Percentiles rank a stretch among this genome's conserved stretches.
Evolutionary conservation across 345 rosid genomes (phyloP).

Genomic region (Psidium friedrichsthalianum): DNA sequence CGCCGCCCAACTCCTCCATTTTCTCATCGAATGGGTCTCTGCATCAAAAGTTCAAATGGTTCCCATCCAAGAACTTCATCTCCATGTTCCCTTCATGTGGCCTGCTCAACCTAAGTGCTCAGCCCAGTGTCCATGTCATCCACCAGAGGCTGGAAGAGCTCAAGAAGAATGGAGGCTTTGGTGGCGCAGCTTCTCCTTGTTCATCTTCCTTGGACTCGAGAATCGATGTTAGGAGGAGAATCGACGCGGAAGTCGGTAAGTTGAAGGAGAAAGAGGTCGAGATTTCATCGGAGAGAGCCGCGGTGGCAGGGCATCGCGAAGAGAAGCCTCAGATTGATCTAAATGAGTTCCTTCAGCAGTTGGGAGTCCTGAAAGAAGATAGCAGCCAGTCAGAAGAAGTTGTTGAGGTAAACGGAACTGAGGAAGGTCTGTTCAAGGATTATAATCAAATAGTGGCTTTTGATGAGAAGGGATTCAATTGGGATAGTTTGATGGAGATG

Average conservation of each 20-base stretch:
- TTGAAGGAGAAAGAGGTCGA: conserved; percentile 20
- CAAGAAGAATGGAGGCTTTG: conserved; percentile 30
- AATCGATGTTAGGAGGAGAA: conserved; percentile 5
- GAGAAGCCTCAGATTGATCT: conserved; percentile 86
- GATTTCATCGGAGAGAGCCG: conserved; percentile 14
- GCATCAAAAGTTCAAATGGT: conserved; percentile 55
- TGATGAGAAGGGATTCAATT: conserved; percentile 40
- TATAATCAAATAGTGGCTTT: conserved; percentile 23
- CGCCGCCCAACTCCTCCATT: not conserved
- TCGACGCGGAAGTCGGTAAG: conserved; percentile 1
- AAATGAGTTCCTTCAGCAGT: conserved; percentile 84
- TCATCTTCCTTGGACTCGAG: conserved; percentile 35
- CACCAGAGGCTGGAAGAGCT: conserved; percentile 88
- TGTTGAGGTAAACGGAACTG: conserved; percentile 6
- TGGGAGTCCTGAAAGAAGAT: conserved; percentile 57
- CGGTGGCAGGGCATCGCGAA: conserved; percentile 3
- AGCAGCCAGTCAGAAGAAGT: conserved; percentile 6
- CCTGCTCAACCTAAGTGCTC: conserved; percentile 73
- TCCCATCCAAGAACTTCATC: conserved; percentile 70
- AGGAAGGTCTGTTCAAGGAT: conserved; percentile 24
- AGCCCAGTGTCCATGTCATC: conserved; percentile 76
- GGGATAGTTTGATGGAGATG: conserved; percentile 67
- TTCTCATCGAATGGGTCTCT: not conserved
- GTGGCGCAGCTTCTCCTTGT: conserved; percentile 18
- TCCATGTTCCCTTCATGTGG: conserved; percentile 84